Evolutionary conservation across 2,329 filamentous ascomycete species (phyloP).

Genomic region (Scytalidium sp.): DNA sequence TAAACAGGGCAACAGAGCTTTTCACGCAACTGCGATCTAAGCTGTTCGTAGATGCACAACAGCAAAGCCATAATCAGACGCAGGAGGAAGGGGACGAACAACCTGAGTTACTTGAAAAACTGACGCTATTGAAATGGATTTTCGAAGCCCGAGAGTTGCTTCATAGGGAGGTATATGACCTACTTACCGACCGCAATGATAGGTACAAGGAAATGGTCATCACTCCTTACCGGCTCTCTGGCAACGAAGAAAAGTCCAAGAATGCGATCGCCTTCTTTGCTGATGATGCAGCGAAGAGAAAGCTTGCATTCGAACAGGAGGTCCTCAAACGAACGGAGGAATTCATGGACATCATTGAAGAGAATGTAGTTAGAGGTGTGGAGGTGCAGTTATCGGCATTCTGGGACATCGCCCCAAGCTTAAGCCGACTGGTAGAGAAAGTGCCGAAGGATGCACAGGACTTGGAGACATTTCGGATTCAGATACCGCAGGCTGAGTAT

Average conservation of each 20-base stretch:
- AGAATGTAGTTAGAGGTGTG: constrained; percentile 82
- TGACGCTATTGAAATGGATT: constrained; percentile 94
- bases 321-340: constrained; percentile 70
- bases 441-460: constrained; percentile 55
- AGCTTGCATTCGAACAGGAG: constrained; percentile 67
- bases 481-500: constrained; percentile 76
- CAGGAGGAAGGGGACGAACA: constrained; percentile 95
- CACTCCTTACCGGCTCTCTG: constrained; percentile 72
- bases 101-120: constrained; percentile 88
- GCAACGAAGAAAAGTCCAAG: constrained; percentile 74
- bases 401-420: constrained; percentile 92
- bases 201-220: constrained; percentile 83
- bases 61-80: constrained; percentile 69
- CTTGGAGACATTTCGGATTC: constrained; percentile 60
- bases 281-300: constrained; percentile 71
- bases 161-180: constrained; percentile 79
- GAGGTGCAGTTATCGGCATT: constrained; percentile 91
- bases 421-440: constrained; percentile 75
- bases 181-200: constrained; percentile 81
- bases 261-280: constrained; percentile 81
- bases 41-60: constrained; percentile 68
- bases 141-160: constrained; percentile 91
- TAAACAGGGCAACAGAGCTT: constrained; percentile 69
- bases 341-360: constrained; percentile 76
- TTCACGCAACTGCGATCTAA: constrained; percentile 73